phyloP scores from a whole-genome alignment of 345 rosid genomes.

The Garcia nutans region DNA sequence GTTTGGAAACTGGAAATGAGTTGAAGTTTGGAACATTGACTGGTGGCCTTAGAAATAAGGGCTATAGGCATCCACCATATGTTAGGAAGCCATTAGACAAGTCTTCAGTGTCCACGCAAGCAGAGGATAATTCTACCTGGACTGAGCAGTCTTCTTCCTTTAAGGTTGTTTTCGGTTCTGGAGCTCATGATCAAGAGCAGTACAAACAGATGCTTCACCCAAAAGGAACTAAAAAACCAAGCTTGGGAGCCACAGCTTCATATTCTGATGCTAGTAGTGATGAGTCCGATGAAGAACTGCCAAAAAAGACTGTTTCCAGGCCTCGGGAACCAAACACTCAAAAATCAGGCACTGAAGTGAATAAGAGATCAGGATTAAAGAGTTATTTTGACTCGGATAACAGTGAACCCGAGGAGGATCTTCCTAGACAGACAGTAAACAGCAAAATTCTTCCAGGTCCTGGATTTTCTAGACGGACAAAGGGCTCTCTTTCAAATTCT shows the following conservation, averaged over 20 bases:
- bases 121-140: constrained; percentile 30
- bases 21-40: constrained; percentile 47
- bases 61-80: constrained; percentile 46
- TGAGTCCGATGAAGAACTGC: constrained; percentile 36
- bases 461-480: constrained; percentile 65
- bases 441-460: constrained; percentile 27
- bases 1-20: constrained; percentile 38
- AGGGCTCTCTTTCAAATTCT: constrained; percentile 25
- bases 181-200: constrained; percentile 32
- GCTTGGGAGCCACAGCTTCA: constrained; percentile 26
- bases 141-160: constrained; percentile 29
- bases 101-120: constrained; percentile 30
- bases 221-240: constrained; percentile 29
- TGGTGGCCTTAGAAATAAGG: constrained; percentile 54
- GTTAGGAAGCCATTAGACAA: constrained; percentile 31
- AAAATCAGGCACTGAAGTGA: constrained; percentile 19
- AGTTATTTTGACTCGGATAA: constrained; percentile 38
- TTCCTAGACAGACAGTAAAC: constrained; percentile 31
- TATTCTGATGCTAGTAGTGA: constrained; percentile 35
- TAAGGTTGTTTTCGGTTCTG: constrained; percentile 24
- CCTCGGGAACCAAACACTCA: constrained; percentile 17
- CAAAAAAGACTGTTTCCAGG: constrained; percentile 25
- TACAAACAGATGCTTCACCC: constrained; percentile 26
- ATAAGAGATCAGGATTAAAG: constrained; percentile 35
- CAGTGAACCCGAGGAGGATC: constrained; percentile 43